Percentiles rank a stretch among this genome's conserved stretches.
Evolutionary conservation across 2,329 filamentous ascomycete genomes (phyloP).

Genomic region (Paraphoma chrysanthemicola): DNA sequence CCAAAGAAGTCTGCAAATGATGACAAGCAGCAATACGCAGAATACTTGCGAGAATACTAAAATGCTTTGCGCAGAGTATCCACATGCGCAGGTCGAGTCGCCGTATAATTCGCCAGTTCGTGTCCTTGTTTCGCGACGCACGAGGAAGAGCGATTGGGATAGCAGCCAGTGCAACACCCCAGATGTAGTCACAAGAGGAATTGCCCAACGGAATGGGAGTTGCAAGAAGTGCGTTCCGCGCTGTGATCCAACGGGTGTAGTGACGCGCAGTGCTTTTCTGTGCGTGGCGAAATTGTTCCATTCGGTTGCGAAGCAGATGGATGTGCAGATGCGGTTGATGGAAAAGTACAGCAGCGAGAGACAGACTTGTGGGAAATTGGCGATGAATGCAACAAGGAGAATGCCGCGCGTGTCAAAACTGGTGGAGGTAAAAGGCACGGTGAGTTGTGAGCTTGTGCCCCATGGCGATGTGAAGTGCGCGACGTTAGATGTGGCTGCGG

Average conservation of each 20-base stretch:
- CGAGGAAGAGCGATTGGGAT: conserved; percentile 53
- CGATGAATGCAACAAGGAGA: conserved; percentile 14
- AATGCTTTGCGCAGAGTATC: conserved; percentile 9
- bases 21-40: neutral
- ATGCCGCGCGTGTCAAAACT: neutral
- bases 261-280: conserved; percentile 48
- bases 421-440: neutral
- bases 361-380: conserved; percentile 54
- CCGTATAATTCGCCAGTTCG: neutral
- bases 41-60: neutral
- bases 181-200: conserved; percentile 45
- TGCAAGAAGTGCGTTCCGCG: conserved; percentile 51
- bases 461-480: conserved; percentile 2
- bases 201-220: conserved; percentile 46
- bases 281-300: conserved; percentile 50
- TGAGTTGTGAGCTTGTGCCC: conserved; percentile 10
- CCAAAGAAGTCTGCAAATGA: conserved; percentile 66
- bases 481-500: neutral
- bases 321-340: conserved; percentile 55
- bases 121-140: conserved; percentile 15
- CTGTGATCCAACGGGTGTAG: conserved; percentile 36
- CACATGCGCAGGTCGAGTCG: conserved; percentile 6
- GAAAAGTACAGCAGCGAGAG: conserved; percentile 55
- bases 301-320: conserved; percentile 56
- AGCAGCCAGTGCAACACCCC: conserved; percentile 53